Evolutionary conservation across 2,329 filamentous ascomycete species (phyloP).

Genomic region (Aspergillus persii): DNA sequence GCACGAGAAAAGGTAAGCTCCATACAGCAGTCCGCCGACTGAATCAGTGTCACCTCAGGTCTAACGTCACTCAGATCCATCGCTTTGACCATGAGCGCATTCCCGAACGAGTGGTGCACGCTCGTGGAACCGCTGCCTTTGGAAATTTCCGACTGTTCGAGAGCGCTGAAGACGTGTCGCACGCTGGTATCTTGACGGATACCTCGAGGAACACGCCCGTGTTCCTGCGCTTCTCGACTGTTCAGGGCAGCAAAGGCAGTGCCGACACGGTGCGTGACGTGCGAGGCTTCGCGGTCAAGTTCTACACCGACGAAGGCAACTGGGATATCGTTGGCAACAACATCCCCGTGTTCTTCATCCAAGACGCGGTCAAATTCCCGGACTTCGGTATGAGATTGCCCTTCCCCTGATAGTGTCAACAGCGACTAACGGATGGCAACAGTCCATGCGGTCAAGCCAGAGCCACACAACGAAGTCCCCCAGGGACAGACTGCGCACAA

Average conservation of each 20-base stretch:
- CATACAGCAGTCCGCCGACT: constrained; percentile 39
- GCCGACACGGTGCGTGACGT: constrained; percentile 77
- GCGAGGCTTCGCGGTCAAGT: constrained; percentile 71
- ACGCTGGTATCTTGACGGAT: constrained; percentile 65
- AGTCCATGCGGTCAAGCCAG: constrained; percentile 46
- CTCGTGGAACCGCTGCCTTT: constrained; percentile 63
- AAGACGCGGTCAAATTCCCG: constrained; percentile 42
- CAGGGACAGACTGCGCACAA: constrained; percentile 50
- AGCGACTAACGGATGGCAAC: constrained; percentile 59
- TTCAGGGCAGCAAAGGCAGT: constrained; percentile 67
- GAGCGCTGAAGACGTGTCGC: constrained; percentile 61
- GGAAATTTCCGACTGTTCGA: constrained; percentile 66
- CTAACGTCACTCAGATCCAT: constrained; percentile 38
- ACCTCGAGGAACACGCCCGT: constrained; percentile 63
- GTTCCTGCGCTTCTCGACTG: constrained; percentile 73
- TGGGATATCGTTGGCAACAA: constrained; percentile 74
- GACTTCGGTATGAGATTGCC: constrained; percentile 47
- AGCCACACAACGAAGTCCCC: constrained; percentile 43
- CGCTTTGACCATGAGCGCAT: constrained; percentile 75
- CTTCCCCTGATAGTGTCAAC: neutral
- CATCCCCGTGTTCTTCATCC: constrained; percentile 48
- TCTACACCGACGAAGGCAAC: constrained; percentile 73
- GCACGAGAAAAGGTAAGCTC: constrained; percentile 69
- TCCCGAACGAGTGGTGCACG: constrained; percentile 67
- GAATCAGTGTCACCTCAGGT: neutral